These are phyloP conservation scores for Anethum foeniculum DNA, from an alignment of 140 eudicot species.

Conservation along the genomic window DNA sequence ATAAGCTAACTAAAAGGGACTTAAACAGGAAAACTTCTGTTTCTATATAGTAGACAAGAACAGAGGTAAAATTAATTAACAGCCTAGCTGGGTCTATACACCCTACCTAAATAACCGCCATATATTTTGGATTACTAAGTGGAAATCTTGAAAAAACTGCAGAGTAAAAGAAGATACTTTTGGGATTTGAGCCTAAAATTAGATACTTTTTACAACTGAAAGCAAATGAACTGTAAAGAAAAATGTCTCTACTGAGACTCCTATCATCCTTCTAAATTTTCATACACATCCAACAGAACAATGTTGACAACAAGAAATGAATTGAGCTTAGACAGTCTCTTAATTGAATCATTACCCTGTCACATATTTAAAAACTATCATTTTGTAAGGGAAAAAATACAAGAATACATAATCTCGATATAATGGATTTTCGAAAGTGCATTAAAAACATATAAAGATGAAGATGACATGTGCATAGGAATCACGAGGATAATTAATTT, in stretches of 20 bases:
- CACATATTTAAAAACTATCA: background rate
- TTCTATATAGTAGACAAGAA: background rate
- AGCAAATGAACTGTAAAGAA: background rate
- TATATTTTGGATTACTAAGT: background rate
- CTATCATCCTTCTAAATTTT: background rate
- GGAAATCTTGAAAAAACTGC: background rate
- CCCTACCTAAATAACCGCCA: background rate
- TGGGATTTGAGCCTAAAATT: background rate
- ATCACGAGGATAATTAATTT: background rate
- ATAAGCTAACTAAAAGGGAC: background rate
- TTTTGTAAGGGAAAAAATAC: background rate
- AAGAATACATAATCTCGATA: background rate
- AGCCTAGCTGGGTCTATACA: background rate
- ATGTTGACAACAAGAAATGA: background rate
- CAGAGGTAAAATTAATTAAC: background rate
- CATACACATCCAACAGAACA: background rate
- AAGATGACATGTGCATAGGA: background rate
- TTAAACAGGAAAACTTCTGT: background rate
- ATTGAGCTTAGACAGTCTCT: background rate
- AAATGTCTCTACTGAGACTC: no score
- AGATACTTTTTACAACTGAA: background rate
- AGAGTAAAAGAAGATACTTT: background rate
- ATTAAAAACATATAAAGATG: background rate
- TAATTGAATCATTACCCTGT: background rate
- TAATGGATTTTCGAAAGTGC: background rate